Base-by-base conservation (phyloP, 768 basidiomycete genomes). In the Pleurotus citrinopileatus region DNA sequence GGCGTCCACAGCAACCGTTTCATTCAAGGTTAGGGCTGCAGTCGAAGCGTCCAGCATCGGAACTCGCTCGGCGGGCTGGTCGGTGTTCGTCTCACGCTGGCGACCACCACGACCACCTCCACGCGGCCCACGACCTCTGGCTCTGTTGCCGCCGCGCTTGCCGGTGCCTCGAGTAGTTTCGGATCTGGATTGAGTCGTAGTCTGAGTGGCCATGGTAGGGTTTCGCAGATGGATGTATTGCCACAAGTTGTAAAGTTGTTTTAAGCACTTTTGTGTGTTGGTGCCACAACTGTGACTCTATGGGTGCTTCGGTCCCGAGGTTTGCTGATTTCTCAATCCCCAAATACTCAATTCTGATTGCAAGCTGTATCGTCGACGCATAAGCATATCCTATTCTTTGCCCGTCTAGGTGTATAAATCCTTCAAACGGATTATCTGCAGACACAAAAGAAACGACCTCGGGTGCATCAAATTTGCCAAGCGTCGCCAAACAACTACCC, bases 121-220 rank as follows among this genome's bases (percentile, higher is more conserved):
- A 15, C 46, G 25, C 28, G 32, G 10, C 9, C 46, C 46, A 29
- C 46, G 46, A 25, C 46, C 46, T 48, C 28, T 48, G 27, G 17
- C 20, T 29, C 46, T 28, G 19, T 48, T 48, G n/a, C 46, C 46
- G 19, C 46, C 46, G 10, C 46, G 46, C n/a, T 48, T 48, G n/a
- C 46, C 46, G 7, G 25, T 17, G 25, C 46, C 27, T 48, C 46
- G 46, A 29, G 23, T 15, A 22, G 46, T 27, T 42, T 42, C 9
- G 40, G 40, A 12, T 42, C 9, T 42, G 40, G 43, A 25, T 44
- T 44, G 43, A 10, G 43, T 44, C 23, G 46, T 27, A 29, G 46
- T 48, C 17, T 48, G 46, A 22, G 46, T 48, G 27, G 46, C 22
- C 46, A 48, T 48, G 17, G 32, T 34, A n/a, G 32, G 9, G 32